These are phyloP conservation scores for Annulohypoxylon stygium DNA, from an alignment of 495 filamentous ascomycete species.

Conservation along the genomic window DNA sequence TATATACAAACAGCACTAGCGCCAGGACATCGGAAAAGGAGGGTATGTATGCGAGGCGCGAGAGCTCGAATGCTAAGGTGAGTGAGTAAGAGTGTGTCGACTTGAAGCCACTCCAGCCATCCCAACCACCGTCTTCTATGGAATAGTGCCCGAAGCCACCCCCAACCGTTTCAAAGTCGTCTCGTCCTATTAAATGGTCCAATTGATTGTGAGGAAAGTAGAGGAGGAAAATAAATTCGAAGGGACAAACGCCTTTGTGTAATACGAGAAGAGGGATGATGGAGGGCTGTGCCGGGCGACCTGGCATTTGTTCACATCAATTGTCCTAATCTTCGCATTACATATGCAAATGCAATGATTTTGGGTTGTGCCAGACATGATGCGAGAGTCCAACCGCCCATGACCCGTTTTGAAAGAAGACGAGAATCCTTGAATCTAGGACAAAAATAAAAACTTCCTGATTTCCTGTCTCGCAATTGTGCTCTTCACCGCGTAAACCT, in stretches of 20 bases:
- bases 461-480: conserved; percentile 23
- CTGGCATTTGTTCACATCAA: conserved; percentile 13
- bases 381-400: conserved; percentile 38
- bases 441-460: conserved; percentile 41
- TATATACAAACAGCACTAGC: conserved; percentile 41
- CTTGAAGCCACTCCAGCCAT: conserved; percentile 21
- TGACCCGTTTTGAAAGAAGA: conserved; percentile 27
- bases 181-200: conserved; percentile 40
- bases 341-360: conserved; percentile 48
- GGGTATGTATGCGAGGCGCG: conserved; percentile 11
- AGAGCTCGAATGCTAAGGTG: conserved; percentile 22
- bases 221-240: conserved; percentile 17
- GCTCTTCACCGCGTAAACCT: conserved; percentile 23
- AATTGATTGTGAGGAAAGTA: conserved; percentile 17
- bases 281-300: not conserved
- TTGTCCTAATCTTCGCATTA: conserved; percentile 26
- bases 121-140: conserved; percentile 18
- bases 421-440: conserved; percentile 37
- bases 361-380: conserved; percentile 38
- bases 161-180: conserved; percentile 19
- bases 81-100: conserved; percentile 20
- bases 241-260: conserved; percentile 38
- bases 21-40: conserved; percentile 22
- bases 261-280: conserved; percentile 28
- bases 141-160: conserved; percentile 16